Conservation (phyloP, 306 rosid species). For the cucumber (Cucumis sativus) region Cucumber_9930_V3 NC_026658.2:10929001-10929500, state of each 20-base stretch:
- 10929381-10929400: background rate
- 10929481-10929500: too few species aligned
- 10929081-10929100: background rate
- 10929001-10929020: background rate
- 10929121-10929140: background rate
- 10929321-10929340: slow-evolving; percentile 98
- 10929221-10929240: slow-evolving; percentile 96
- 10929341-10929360: slow-evolving; percentile 21
- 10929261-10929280: slow-evolving; percentile 97
- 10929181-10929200: slow-evolving; percentile 20
- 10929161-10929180: background rate
- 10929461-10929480: too few species aligned
- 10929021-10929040: background rate
- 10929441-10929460: too few species aligned
- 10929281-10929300: slow-evolving; percentile 97
- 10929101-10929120: background rate
- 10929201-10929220: slow-evolving; percentile 88
- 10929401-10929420: too few species aligned
- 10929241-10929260: slow-evolving; percentile 89
- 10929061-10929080: background rate
- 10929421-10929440: too few species aligned
- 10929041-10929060: background rate
- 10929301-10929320: slow-evolving; percentile 92
- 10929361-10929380: background rate
- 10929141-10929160: slow-evolving; percentile 12